phyloP scores from a whole-genome alignment of 768 basidiomycete genomes.

The Nidularia sp. region DNA sequence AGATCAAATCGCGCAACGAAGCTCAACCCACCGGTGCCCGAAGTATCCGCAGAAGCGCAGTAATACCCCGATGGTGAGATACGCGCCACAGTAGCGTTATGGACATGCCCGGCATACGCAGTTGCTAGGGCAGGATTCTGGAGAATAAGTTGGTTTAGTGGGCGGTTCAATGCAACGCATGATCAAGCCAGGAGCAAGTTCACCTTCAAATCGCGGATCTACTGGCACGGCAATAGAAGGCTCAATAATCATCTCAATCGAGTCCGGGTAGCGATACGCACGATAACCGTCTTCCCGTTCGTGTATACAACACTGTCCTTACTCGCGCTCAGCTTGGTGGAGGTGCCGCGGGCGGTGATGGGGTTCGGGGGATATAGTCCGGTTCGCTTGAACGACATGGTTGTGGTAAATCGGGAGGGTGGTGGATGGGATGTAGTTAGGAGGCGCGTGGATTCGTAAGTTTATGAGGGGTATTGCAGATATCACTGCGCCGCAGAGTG shows the following conservation, averaged over 20 bases:
- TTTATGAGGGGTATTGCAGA: too few relatives aligned
- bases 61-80: slow-evolving; percentile 94
- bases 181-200: slow-evolving; percentile 11
- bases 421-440: background rate
- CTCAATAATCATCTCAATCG: background rate
- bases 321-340: slow-evolving; percentile 28
- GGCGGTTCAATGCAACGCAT: background rate
- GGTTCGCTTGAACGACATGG: slow-evolving; percentile 37
- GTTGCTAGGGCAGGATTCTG: slow-evolving; percentile 65
- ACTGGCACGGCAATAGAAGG: background rate
- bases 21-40: slow-evolving; percentile 63
- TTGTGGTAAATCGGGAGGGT: background rate
- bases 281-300: slow-evolving; percentile 81
- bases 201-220: slow-evolving; percentile 87
- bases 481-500: too few relatives aligned
- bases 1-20: background rate
- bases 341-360: slow-evolving; percentile 23
- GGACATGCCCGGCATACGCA: slow-evolving; percentile 76
- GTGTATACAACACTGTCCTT: slow-evolving; percentile 85
- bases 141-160: slow-evolving; percentile 3
- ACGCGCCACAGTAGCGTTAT: slow-evolving; percentile 84
- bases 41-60: slow-evolving; percentile 84
- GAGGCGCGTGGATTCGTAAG: background rate
- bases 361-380: slow-evolving; percentile 66
- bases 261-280: slow-evolving; percentile 35